phyloP scores from a whole-genome alignment of 2,329 filamentous ascomycete genomes.

The Pseudogymnoascus sp. region DNA sequence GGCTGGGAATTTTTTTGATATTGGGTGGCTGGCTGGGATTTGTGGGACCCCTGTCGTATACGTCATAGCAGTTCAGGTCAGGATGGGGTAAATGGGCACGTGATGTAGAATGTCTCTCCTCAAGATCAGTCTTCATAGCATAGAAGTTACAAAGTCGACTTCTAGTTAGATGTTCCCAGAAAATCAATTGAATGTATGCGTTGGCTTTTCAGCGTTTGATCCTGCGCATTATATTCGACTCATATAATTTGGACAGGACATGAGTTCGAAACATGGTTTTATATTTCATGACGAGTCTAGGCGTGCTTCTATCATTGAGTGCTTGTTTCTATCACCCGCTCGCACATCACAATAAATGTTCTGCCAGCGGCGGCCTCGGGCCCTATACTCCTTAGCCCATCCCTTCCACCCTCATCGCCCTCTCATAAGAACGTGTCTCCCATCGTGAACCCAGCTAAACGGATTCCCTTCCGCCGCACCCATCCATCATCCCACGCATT shows the following conservation, averaged over 20 bases:
- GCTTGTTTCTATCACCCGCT: background rate
- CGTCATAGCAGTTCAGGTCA: background rate
- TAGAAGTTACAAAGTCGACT: background rate
- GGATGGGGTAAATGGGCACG: background rate
- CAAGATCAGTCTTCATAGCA: background rate
- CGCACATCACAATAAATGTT: background rate
- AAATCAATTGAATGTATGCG: background rate
- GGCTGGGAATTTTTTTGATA: background rate
- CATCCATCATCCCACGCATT: background rate
- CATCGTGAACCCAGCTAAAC: background rate
- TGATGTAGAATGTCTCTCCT: background rate
- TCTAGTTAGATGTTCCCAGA: background rate
- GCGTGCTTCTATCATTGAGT: background rate
- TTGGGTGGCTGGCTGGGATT: background rate
- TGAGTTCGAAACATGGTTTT: constrained; percentile 2
- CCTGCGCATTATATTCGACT: too few species aligned
- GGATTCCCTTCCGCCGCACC: background rate
- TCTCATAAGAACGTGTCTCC: constrained; percentile 1
- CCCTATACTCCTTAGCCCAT: background rate
- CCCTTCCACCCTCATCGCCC: background rate
- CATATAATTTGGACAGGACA: too few species aligned
- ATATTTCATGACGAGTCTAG: constrained; percentile 6
- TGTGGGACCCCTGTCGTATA: background rate
- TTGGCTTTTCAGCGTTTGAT: background rate
- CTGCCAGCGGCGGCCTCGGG: background rate